A percentile compares a stretch with the other conserved stretches of the same genome.
Conservation (phyloP, 805 yeast species). For the Metschnikowia baotianmanensis region DNA sequence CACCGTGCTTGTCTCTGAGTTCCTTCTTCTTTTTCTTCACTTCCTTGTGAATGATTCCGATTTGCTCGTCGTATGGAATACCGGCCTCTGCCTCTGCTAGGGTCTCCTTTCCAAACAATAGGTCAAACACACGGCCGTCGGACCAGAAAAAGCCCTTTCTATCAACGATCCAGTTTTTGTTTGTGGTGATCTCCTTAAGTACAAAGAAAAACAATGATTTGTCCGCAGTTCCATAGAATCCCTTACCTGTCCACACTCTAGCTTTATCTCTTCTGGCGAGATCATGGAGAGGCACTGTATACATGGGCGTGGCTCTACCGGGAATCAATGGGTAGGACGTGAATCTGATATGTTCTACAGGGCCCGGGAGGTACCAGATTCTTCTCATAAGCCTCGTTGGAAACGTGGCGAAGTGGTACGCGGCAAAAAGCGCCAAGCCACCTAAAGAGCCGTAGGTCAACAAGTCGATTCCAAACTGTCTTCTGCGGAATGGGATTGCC, state of each 20-base stretch:
- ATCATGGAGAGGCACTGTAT: conserved; percentile 58
- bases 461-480: conserved; percentile 36
- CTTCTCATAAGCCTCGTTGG: conserved; percentile 74
- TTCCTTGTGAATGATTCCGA: conserved; percentile 47
- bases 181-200: conserved; percentile 50
- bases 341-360: conserved; percentile 54
- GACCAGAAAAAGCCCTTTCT: conserved; percentile 92
- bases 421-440: conserved; percentile 26
- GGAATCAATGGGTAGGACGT: conserved; percentile 78
- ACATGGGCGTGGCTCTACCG: conserved; percentile 71
- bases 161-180: conserved; percentile 74
- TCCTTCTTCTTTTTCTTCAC: conserved; percentile 49
- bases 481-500: conserved; percentile 40
- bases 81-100: conserved; percentile 76
- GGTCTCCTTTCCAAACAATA: conserved; percentile 75
- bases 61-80: conserved; percentile 56
- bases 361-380: conserved; percentile 72
- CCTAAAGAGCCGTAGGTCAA: conserved; percentile 30
- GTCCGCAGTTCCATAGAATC: conserved; percentile 82
- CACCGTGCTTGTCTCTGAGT: conserved; percentile 53
- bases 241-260: conserved; percentile 82
- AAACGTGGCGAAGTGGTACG: conserved; percentile 35
- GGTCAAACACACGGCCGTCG: conserved; percentile 82
- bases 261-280: conserved; percentile 57
- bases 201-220: conserved; percentile 71